Conservation (phyloP, 176 grass and related monocot species). For the Phoenix dactylifera region DNA sequence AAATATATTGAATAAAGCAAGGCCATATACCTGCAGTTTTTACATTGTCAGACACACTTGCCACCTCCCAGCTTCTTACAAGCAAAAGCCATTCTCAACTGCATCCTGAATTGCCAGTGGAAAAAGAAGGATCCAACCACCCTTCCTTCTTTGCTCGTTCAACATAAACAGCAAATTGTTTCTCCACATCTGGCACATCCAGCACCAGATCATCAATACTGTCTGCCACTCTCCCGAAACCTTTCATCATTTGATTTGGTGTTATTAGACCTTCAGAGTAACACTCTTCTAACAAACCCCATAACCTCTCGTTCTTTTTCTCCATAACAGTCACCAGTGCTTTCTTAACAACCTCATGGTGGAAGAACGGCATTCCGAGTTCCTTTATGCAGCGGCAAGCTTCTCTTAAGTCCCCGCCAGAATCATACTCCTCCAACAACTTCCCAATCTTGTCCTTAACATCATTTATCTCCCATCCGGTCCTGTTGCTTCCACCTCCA, state of each 20-base stretch:
- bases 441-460: slow-evolving; percentile 61
- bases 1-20: background rate
- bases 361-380: slow-evolving; percentile 77
- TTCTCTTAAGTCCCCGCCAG: slow-evolving; percentile 50
- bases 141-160: slow-evolving; percentile 48
- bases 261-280: slow-evolving; percentile 57
- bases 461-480: slow-evolving; percentile 53
- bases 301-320: slow-evolving; percentile 50
- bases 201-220: slow-evolving; percentile 63
- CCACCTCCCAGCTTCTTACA: slow-evolving; percentile 7
- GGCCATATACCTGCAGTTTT: background rate
- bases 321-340: slow-evolving; percentile 64
- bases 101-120: slow-evolving; percentile 8
- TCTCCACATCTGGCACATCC: slow-evolving; percentile 52
- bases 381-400: slow-evolving; percentile 65
- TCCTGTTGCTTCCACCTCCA: slow-evolving; percentile 25
- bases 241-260: slow-evolving; percentile 59
- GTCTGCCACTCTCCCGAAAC: slow-evolving; percentile 51
- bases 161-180: slow-evolving; percentile 42
- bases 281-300: slow-evolving; percentile 51
- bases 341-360: slow-evolving; percentile 85
- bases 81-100: slow-evolving; percentile 16
- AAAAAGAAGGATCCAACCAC: slow-evolving; percentile 38
- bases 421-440: slow-evolving; percentile 73
- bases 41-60: background rate